These are phyloP conservation scores for Exobasidium cylindrosporum DNA, from an alignment of 1,284 basidiomycete species.

Conservation along the genomic window DNA sequence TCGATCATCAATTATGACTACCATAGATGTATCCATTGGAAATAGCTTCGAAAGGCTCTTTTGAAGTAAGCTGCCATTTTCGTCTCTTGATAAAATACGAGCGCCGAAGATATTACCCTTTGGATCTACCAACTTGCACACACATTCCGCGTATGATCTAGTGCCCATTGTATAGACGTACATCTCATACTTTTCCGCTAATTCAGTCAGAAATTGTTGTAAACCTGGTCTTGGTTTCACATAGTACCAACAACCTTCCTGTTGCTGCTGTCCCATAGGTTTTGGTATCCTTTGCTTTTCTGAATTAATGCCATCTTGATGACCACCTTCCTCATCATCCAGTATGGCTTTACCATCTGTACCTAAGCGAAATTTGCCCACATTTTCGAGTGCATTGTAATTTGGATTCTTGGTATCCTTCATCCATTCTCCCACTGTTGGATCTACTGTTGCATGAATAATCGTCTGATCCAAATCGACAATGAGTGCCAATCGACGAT, in stretches of 20 bases:
- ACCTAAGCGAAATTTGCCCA: constrained; percentile 75
- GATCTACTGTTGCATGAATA: constrained; percentile 96
- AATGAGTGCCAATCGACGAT: constrained; percentile 83
- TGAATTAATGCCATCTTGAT: constrained; percentile 13
- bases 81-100: constrained; percentile 85
- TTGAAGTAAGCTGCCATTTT: constrained; percentile 74
- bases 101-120: constrained; percentile 79
- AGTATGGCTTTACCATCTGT: constrained; percentile 67
- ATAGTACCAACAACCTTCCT: constrained; percentile 81
- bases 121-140: constrained; percentile 89
- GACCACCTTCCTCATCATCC: constrained; percentile 22
- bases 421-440: constrained; percentile 97
- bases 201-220: constrained; percentile 69
- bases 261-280: constrained; percentile 14
- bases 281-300: neutral
- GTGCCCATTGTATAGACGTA: constrained; percentile 99
- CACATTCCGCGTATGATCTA: constrained; percentile 89
- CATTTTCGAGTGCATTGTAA: constrained; percentile 80
- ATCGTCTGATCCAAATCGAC: constrained; percentile 99
- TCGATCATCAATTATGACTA: constrained; percentile 96
- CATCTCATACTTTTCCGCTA: constrained; percentile 86
- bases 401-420: constrained; percentile 79
- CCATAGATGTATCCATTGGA: constrained; percentile 91
- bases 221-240: constrained; percentile 91
- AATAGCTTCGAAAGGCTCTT: constrained; percentile 89